Percentiles rank a stretch among this genome's conserved stretches.
Evolutionary conservation across 2,329 filamentous ascomycete species (phyloP).

Genomic region (Pseudogymnoascus destructans): DNA sequence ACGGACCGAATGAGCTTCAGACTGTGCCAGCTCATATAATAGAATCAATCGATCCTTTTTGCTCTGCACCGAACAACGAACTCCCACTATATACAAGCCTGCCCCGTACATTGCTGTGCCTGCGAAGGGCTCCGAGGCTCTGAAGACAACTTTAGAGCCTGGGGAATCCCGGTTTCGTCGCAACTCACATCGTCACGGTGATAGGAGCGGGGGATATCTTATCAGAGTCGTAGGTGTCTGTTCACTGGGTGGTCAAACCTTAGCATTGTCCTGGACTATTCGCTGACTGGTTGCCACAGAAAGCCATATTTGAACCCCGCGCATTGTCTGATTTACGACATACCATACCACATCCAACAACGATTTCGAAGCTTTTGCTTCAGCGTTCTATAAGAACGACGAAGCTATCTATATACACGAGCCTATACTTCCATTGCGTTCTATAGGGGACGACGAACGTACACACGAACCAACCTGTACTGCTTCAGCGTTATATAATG

Average conservation of each 20-base stretch:
- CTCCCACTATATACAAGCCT: background rate
- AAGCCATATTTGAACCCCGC: background rate
- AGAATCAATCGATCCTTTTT: slow-evolving; percentile 1
- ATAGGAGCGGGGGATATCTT: background rate
- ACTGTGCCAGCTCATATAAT: background rate
- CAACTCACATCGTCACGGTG: background rate
- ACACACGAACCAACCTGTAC: background rate
- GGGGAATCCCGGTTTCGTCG: background rate
- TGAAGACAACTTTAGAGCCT: slow-evolving; percentile 1
- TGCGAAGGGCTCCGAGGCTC: background rate
- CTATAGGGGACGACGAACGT: background rate
- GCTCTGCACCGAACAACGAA: background rate
- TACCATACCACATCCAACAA: background rate
- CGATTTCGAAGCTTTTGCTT: background rate
- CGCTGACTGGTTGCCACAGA: background rate
- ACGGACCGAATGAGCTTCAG: slow-evolving; percentile 5
- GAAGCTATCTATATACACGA: background rate
- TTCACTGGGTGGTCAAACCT: background rate
- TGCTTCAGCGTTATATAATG: background rate
- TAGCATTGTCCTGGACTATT: background rate
- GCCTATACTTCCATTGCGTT: background rate
- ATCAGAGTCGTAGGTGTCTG: background rate
- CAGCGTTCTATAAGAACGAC: background rate
- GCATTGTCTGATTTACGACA: background rate
- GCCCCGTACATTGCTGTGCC: background rate